Evolutionary conservation across 345 rosid genomes (phyloP).

Genomic region (Triadica sebifera): DNA sequence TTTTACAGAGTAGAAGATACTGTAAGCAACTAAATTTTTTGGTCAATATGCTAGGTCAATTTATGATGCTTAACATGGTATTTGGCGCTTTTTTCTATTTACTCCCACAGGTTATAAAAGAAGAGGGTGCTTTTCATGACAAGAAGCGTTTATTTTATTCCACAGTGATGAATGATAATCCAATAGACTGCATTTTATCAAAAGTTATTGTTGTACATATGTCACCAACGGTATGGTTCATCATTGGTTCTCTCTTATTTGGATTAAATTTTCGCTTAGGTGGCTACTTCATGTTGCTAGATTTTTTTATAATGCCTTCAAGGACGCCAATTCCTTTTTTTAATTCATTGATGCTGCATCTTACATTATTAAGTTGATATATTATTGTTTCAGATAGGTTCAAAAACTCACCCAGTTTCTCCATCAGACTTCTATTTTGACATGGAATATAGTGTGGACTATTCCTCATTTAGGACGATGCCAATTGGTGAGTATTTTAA

Average conservation of each 20-base stretch:
- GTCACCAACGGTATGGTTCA: conserved; percentile 53
- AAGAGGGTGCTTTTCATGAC: conserved; percentile 59
- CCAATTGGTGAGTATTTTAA: conserved; percentile 43
- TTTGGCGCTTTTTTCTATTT: conserved; percentile 13
- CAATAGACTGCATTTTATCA: conserved; percentile 70
- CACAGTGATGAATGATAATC: conserved; percentile 86
- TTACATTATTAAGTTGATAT: conserved; percentile 7
- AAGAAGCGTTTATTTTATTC: conserved; percentile 81
- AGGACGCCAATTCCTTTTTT: not conserved
- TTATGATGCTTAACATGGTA: conserved; percentile 15
- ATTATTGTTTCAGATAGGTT: conserved; percentile 51
- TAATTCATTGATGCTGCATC: conserved; percentile 10
- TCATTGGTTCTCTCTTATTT: not conserved
- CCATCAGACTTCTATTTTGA: conserved; percentile 70
- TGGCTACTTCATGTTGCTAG: conserved; percentile 5
- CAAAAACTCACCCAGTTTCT: conserved; percentile 36
- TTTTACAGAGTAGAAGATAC: conserved; percentile 93
- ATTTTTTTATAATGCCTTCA: conserved; percentile 8
- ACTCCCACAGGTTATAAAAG: conserved; percentile 59
- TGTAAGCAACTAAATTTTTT: conserved; percentile 41
- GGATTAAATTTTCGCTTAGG: not conserved
- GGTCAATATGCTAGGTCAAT: conserved; percentile 13
- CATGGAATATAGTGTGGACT: conserved; percentile 88
- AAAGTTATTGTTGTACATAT: conserved; percentile 59
- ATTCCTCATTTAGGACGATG: conserved; percentile 74